phyloP scores from a whole-genome alignment of 2,329 filamentous ascomycete species.

The Diaporthe eres region DNA sequence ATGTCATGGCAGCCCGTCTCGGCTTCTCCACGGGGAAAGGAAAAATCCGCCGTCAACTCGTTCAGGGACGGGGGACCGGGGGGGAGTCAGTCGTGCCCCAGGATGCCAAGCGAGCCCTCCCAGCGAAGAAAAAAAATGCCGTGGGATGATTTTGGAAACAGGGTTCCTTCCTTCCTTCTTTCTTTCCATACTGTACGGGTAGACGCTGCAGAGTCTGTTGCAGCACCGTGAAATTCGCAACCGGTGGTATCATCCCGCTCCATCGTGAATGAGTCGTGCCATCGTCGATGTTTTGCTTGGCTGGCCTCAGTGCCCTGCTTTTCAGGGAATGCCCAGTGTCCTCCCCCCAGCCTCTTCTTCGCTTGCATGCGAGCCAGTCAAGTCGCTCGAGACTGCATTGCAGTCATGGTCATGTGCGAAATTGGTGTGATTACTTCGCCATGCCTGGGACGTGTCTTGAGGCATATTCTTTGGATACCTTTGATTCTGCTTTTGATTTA shows the following conservation, averaged over 20 bases:
- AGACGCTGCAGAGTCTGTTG: not conserved
- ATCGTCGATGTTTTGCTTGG: conserved; percentile 22
- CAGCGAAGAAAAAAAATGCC: not conserved
- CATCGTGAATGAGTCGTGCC: conserved; percentile 31
- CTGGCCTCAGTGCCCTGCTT: not conserved
- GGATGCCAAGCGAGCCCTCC: not conserved
- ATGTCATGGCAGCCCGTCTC: conserved; percentile 24
- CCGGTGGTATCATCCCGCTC: conserved; percentile 19
- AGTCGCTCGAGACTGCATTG: not conserved
- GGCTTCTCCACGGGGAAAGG: conserved; percentile 17
- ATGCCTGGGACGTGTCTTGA: conserved; percentile 30
- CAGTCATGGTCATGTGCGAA: not conserved
- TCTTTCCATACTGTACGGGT: not conserved
- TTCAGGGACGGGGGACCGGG: not conserved
- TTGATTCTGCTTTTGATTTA: not conserved
- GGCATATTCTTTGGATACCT: conserved; percentile 29
- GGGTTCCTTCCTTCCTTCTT: not conserved
- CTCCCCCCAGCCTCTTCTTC: not conserved
- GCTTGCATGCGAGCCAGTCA: not conserved
- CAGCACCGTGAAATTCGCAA: not conserved
- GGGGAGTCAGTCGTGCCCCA: not conserved
- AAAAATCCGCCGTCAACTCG: not conserved
- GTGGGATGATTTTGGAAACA: not conserved
- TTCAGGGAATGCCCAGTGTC: not conserved
- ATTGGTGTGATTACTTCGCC: conserved; percentile 1